Percentiles rank a stretch among this genome's conserved stretches.
Evolutionary conservation across 257 asterid species (phyloP).

Genomic region (Primulina eburnea): DNA sequence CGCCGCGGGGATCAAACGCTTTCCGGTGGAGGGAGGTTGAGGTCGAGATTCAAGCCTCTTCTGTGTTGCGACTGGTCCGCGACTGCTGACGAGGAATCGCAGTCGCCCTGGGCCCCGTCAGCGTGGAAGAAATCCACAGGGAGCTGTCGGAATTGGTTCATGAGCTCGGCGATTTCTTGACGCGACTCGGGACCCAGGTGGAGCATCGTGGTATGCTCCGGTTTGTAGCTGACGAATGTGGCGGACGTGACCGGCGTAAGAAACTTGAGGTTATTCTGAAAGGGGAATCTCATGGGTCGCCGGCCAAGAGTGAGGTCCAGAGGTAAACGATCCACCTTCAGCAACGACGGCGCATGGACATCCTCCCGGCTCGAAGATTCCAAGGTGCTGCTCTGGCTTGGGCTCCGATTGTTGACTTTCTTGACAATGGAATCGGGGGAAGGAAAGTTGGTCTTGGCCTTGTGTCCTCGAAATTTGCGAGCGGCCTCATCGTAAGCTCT

Average conservation of each 20-base stretch:
- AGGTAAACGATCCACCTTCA: slow-evolving; percentile 18
- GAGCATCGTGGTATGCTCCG: slow-evolving; percentile 29
- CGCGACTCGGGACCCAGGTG: slow-evolving; percentile 36
- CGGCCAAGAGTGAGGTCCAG: slow-evolving; percentile 35
- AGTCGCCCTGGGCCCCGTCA: slow-evolving; percentile 27
- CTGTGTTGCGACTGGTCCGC: slow-evolving; percentile 30
- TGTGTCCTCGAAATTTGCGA: slow-evolving; percentile 50
- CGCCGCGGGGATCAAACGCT: slow-evolving; percentile 20
- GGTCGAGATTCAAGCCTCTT: slow-evolving; percentile 34
- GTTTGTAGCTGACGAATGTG: neutral
- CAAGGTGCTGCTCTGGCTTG: slow-evolving; percentile 51
- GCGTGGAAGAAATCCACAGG: slow-evolving; percentile 23
- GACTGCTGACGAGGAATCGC: slow-evolving; percentile 42
- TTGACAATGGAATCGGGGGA: slow-evolving; percentile 11
- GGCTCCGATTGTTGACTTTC: slow-evolving; percentile 26
- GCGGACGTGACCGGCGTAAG: neutral
- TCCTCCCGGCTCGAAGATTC: slow-evolving; percentile 39
- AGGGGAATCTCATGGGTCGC: slow-evolving; percentile 28
- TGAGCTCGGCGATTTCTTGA: slow-evolving; percentile 30
- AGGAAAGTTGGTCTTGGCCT: slow-evolving; percentile 60
- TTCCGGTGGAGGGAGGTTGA: slow-evolving; percentile 51
- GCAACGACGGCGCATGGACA: slow-evolving; percentile 22
- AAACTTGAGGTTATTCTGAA: slow-evolving; percentile 19
- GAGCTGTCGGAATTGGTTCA: slow-evolving; percentile 26
- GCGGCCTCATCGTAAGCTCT: slow-evolving; percentile 63